Base-by-base conservation (phyloP, 129 eudicot genomes). In the Logfia minima region DNA sequence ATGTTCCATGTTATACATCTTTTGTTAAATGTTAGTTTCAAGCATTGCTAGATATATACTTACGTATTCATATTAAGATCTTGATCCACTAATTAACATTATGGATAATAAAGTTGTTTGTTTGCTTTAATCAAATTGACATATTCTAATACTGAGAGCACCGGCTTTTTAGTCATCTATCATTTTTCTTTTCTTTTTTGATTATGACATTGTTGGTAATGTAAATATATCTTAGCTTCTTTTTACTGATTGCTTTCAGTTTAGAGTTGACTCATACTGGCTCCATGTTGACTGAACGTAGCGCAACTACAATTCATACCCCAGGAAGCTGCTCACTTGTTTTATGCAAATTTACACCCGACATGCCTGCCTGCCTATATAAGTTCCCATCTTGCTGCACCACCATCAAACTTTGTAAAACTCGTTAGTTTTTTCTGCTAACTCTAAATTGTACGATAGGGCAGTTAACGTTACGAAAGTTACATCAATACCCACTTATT, bases 21-120 rank as follows among this genome's bases (percentile, higher is more conserved):
- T 31, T 37, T 56, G 60, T 39, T 68, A 19, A 77, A 77, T 34
- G 10, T 17, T 77, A 77, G 81, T 52, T 32, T 66, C 52, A 74
- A 18, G 69, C 67, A 35, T 73, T 23, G 45, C 29, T 77, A 34
- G 35, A 45, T 48, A 18, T 32, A 45, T 51, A 19, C 75, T 76
- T 78, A 62, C 83, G 77, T 90, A 75, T 62, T 83, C 74, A 63
- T 66, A 81, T 48, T 83, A 76, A 77, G 75, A 83, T 81, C 79
- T 80, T 48, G 72, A 74, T 66, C 90, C 92, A 87, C 88, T 87
- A 79, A 24, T 24, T 24, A 24, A 31, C 84, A 79, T 77, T 77
- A 83, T 84, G 80, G 88, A 83, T 83, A 72, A 68, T 74, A 85
- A 82, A 86, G 86, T 68, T 84, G 90, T 77, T 82, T 75, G 68